Base-by-base conservation (phyloP, 2,329 filamentous ascomycete species). In the Xylaria sp. region DNA sequence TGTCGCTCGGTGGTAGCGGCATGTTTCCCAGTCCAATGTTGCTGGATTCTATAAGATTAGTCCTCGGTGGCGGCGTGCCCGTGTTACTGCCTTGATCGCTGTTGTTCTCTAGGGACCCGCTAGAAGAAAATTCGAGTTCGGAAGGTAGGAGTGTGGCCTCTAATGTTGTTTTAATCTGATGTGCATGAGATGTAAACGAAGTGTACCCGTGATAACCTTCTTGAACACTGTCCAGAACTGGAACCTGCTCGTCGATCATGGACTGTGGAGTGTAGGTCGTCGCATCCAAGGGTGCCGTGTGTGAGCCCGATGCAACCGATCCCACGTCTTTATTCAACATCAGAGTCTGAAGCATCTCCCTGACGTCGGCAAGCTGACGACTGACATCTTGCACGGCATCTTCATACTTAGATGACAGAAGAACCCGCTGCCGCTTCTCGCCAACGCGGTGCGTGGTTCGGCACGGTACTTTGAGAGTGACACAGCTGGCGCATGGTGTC, bases 361-460 rank as follows among this genome's bases (percentile, higher is more conserved):
- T 74, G 18, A 78, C 74, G 2, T 78, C 74, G 20, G 72, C 68
- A 34, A 79, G 71, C 6, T 76, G 76, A 5, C 69, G 71, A 55
- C 73, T 72, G 46, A 78, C 74, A 50, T 76, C 76, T 54, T 76
- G 75, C n/a, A 79, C 70, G 10, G 76, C 73, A 32, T 79, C 77
- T 44, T 78, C 77, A 58, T 78, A 78, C 28, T 72, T 76, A 3
- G 77, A 70, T 15, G 77, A 78, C 54, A 79, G 50, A 13, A 78
- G 68, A n/a, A 78, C 74, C 9, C 77, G 75, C 50, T 79, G 77
- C n/a, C 76, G 74, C 63, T 78, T 77, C 65, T 79, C 77, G 23
- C 73, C 63, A 0, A 71, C 55, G 15, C 70, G 69, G 13, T 72
- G 66, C 6, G 76, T 73, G 13, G 68, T 74, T 52, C 76, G 76